These are phyloP conservation scores for Hanseniaspora nectarophila DNA, from an alignment of 805 yeast genomes.

Conservation along the genomic window DNA sequence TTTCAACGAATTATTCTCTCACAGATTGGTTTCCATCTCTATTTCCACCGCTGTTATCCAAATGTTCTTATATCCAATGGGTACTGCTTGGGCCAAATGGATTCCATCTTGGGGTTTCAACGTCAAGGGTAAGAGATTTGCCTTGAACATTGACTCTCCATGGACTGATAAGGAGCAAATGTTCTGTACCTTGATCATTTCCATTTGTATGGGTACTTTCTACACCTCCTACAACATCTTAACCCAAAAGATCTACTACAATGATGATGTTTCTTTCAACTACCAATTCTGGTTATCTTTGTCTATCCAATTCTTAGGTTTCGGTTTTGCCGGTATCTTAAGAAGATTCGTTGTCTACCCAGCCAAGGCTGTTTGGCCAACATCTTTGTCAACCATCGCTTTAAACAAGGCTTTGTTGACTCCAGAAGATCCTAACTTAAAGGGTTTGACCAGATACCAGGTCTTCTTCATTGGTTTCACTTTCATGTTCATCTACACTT, in stretches of 20 bases:
- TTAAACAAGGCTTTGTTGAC: conserved; percentile 42
- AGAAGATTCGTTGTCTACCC: conserved; percentile 50
- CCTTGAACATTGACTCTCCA: conserved; percentile 47
- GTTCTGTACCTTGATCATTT: conserved; percentile 40
- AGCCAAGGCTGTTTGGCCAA: conserved; percentile 53
- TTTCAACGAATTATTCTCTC: conserved; percentile 46
- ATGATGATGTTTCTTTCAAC: conserved; percentile 31
- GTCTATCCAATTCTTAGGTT: conserved; percentile 54
- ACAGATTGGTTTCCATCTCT: conserved; percentile 42
- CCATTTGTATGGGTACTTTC: conserved; percentile 30
- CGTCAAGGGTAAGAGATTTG: conserved; percentile 30
- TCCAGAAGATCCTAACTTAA: conserved; percentile 27
- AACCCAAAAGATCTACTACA: conserved; percentile 26
- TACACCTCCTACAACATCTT: conserved; percentile 32
- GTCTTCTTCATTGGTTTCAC: conserved; percentile 37
- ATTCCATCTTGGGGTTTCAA: conserved; percentile 39
- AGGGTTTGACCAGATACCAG: conserved; percentile 32
- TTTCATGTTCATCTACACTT: conserved; percentile 44
- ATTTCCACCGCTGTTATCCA: conserved; percentile 36
- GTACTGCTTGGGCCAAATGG: conserved; percentile 31
- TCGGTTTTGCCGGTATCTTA: conserved; percentile 52
- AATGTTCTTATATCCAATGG: conserved; percentile 37
- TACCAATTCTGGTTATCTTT: conserved; percentile 41
- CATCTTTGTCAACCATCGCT: conserved; percentile 46
- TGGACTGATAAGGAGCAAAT: conserved; percentile 57